These are phyloP conservation scores for Zygoascus sp. DNA, from an alignment of 1,139 yeast genomes.

Conservation along the genomic window DNA sequence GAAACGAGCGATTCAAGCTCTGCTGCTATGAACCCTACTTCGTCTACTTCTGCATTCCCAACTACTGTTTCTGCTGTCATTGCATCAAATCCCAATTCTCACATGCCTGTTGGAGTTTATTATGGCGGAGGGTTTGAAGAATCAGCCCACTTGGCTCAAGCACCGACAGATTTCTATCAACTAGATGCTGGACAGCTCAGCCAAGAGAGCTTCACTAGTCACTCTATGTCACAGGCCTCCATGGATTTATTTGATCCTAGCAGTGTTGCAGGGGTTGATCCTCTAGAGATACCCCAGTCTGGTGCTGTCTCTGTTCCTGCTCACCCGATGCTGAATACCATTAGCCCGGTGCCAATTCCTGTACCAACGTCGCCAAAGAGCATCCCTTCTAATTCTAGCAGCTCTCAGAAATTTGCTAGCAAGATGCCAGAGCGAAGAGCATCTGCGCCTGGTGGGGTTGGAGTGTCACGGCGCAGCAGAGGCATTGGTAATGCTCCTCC, in stretches of 20 bases:
- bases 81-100: neutral
- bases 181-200: neutral
- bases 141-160: neutral
- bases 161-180: neutral
- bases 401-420: neutral
- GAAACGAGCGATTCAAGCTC: neutral
- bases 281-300: neutral
- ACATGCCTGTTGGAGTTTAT: neutral
- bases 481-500: neutral
- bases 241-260: neutral
- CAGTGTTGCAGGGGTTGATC: neutral
- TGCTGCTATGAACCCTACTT: neutral
- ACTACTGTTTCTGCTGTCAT: neutral
- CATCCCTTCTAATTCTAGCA: neutral
- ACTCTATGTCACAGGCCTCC: neutral
- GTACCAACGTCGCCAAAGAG: neutral
- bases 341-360: neutral
- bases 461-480: neutral
- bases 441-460: neutral
- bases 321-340: neutral
- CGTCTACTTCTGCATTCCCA: neutral
- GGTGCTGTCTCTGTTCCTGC: neutral
- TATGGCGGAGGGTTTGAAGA: neutral
- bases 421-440: neutral
- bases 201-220: neutral